Conservation (phyloP, 805 yeast genomes). For the Scheffersomyces stipitis region DNA sequence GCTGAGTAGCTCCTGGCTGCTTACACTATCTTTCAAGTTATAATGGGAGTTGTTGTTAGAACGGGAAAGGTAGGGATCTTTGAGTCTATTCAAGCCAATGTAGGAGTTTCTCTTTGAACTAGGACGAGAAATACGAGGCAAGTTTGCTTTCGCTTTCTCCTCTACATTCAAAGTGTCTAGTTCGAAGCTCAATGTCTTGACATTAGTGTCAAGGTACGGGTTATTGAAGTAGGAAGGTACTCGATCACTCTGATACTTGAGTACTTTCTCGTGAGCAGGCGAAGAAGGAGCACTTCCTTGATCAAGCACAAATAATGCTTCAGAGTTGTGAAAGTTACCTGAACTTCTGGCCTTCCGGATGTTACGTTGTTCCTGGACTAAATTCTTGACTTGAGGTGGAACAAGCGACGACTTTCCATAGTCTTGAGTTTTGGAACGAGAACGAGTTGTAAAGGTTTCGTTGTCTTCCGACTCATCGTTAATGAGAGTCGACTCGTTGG, state of each 20-base stretch:
- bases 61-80: slow-evolving; percentile 25
- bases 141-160: slow-evolving; percentile 27
- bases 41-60: slow-evolving; percentile 17
- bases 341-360: slow-evolving; percentile 37
- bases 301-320: not conserved
- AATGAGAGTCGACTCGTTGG: slow-evolving; percentile 12
- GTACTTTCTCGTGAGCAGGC: not conserved
- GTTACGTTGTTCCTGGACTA: slow-evolving; percentile 3
- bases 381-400: slow-evolving; percentile 1
- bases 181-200: slow-evolving; percentile 4
- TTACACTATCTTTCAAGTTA: slow-evolving; percentile 16
- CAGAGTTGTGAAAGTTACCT: slow-evolving; percentile 23
- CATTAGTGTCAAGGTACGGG: slow-evolving; percentile 23
- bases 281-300: slow-evolving; percentile 1
- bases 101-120: slow-evolving; percentile 34
- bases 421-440: slow-evolving; percentile 5
- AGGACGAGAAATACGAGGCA: slow-evolving; percentile 30
- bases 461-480: slow-evolving; percentile 10
- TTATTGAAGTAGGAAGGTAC: slow-evolving; percentile 20
- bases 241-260: slow-evolving; percentile 21
- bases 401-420: not conserved
- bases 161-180: slow-evolving; percentile 5
- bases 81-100: slow-evolving; percentile 39
- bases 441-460: not conserved
- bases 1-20: slow-evolving; percentile 14